These are phyloP conservation scores for Primulina huaijiensis DNA, from an alignment of 257 asterid species.

Conservation along the genomic window DNA sequence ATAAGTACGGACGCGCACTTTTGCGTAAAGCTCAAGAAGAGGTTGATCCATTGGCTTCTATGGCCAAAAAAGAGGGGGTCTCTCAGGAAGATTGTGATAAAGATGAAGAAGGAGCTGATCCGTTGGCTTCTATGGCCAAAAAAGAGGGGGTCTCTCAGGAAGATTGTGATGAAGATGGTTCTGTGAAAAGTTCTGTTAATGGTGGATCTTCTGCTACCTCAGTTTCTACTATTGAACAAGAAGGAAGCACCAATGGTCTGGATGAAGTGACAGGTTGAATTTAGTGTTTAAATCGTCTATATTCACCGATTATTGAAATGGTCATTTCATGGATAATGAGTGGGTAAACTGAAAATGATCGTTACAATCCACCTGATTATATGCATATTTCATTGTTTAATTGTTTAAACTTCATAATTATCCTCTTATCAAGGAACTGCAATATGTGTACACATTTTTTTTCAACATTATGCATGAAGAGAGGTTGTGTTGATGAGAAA, in stretches of 20 bases:
- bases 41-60: conserved; percentile 80
- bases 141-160: conserved; percentile 54
- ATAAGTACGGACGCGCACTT: conserved; percentile 68
- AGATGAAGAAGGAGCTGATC: conserved; percentile 94
- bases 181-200: conserved; percentile 44
- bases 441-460: too few species aligned
- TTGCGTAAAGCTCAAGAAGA: conserved; percentile 87
- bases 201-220: conserved; percentile 63
- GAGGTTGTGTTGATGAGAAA: conserved; percentile 7
- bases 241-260: conserved; percentile 36
- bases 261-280: conserved; percentile 36
- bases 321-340: not conserved
- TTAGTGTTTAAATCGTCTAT: conserved; percentile 31
- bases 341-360: not conserved
- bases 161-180: conserved; percentile 52
- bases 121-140: conserved; percentile 73
- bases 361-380: not conserved
- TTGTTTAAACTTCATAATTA: not conserved
- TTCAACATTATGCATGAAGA: not conserved
- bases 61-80: conserved; percentile 67
- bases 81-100: conserved; percentile 57
- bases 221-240: conserved; percentile 44
- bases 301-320: conserved; percentile 4
- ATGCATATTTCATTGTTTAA: not conserved
- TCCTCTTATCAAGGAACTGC: not conserved